Base-by-base conservation (phyloP, 768 basidiomycete species). In the Pisolithus microcarpus region DNA sequence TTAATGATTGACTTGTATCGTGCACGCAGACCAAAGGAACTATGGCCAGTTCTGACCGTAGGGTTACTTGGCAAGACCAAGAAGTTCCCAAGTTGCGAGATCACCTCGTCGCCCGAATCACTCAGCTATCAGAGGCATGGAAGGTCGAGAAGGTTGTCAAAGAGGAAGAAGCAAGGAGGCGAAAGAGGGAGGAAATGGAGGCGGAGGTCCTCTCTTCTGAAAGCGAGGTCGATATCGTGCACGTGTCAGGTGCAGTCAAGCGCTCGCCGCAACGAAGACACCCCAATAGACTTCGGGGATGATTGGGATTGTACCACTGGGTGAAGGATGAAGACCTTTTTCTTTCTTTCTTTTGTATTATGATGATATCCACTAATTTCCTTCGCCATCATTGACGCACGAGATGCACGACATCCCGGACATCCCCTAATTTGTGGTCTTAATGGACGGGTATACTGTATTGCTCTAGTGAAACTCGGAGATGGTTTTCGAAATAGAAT, bases 101-200 rank as follows among this genome's bases (percentile, higher is more conserved):
- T 39, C 50, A 70, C 7, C 68, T 86, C 23, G 53, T 56, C 26
- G 56, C 54, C 3, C 69, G 70, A 7, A 80, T 85, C 26, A 48
- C 57, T 7, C 48, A 59, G 3, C 69, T 87, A 24, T 83, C 85
- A n/a, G 57, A 62, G 21, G 70, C 74, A 16, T 85, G 82, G 78
- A 76, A 73, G 60, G 67, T 68, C 45, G 67, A 69, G 36, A 75
- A 75, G 38, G 72, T 64, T 13, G 63, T 63, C 39, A 69, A 72
- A 59, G 68, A 62, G 50, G 67, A 68, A 50, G 64, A 60, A 19
- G 56, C 50, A 37, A 66, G 60, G 37, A 68, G 69, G 40, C 60
- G 55, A n/a, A 63, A 65, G 23, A 56, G 61, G 39, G 56, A 56
- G 10, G 60, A 60, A 16, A 52, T 54, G 28, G 56, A 59, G 31